Base-by-base conservation (phyloP, 129 eudicot species). In the Tagetes erecta region DNA sequence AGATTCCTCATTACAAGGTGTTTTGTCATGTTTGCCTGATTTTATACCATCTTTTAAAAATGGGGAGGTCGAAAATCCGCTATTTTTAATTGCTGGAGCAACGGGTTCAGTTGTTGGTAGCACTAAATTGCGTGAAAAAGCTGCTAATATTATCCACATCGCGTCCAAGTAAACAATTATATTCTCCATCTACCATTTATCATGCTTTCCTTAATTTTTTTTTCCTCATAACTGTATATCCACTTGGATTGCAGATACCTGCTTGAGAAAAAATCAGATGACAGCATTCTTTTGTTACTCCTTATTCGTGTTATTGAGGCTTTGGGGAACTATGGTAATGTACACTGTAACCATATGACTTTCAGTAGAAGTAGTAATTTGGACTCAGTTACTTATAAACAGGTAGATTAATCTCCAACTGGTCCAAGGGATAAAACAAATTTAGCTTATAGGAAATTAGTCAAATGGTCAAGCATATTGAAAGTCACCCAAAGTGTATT, bases 21-120 rank as follows among this genome's bases (percentile, higher is more conserved):
- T 95, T 77, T 80, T 86, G 71, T 95, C 99, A 77, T 95, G 99
- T 83, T 87, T 95, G 83, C 97, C 99, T 63, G 97, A 95, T 85
- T 88, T 95, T 78, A 81, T 67, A 53, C 97, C 97, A 7, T 83
- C 87, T 73, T 84, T 68, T 76, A 70, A 68, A 71, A 88, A 88
- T 41, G 90, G 80, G 72, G 82, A 74, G 75, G 88, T 68, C 78
- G 91, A 85, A 69, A 89, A 85, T 62, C 85, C 84, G 27, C 74
- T 84, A 27, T 91, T 91, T 82, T 75, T 91, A 70, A 85, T 95
- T 35, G 97, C 99, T 57, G 99, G 99, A 56, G 95, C 99, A 68
- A 87, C 88, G 40, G 99, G 97, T 41, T 80, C 97, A 60, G 52
- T 80, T 78, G 95, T 95, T 79, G 99, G 99, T 74, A 84, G 80